Evolutionary conservation across 148 eudicot genomes (phyloP), one percentile per base, ranked within the genome.

Genomic region (Rheum nobile): DNA sequence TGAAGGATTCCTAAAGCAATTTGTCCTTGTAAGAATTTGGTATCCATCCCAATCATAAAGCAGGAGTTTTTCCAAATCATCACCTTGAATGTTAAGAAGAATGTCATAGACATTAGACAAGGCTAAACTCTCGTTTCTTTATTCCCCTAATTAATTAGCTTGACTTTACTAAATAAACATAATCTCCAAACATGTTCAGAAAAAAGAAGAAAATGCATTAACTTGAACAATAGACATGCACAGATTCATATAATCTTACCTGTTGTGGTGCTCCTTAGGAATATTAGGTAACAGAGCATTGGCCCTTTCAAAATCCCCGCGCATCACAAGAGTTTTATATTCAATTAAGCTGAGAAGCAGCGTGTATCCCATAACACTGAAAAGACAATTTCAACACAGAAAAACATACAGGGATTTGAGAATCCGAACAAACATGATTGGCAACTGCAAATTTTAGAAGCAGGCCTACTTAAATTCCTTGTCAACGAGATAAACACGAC

Each of bases 321-420:
- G 97, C 99, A 95, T 95, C 84, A 95, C 96, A 55, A 92, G 94
- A 70, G 99, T 95, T 86, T 95, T 95, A 88, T 95, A 95, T 76
- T 95, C 97, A 72, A 95, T 91, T 83, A 95, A 82, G 81, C 90
- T 86, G 71, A 95, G 92, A 22, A 95, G 96, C 79, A 95, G 80
- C 28, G 97, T 90, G 85, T 91, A 95, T 41, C 99, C 97, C 22
- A 92, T 86, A 70, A 95, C 96, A 86, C 99, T 95, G 84, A 74
- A 86, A 79, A 29, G 19, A 81, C 13, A 39, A 38, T 37, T 69
- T 71, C 10, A 72, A 73, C 71, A 44, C 59, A 42, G 37, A 69
- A 74, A 39, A 7, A n/a, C 57, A 50, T 9, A 61, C 54, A 41
- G 4, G 38, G 19, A 63, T 14, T 32, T 32, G 8, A 63, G 39